A percentile compares a stretch with the other conserved stretches of the same genome.
These are phyloP conservation scores for Penicillium riverlandense DNA, from an alignment of 495 filamentous ascomycete genomes.

Conservation along the genomic window DNA sequence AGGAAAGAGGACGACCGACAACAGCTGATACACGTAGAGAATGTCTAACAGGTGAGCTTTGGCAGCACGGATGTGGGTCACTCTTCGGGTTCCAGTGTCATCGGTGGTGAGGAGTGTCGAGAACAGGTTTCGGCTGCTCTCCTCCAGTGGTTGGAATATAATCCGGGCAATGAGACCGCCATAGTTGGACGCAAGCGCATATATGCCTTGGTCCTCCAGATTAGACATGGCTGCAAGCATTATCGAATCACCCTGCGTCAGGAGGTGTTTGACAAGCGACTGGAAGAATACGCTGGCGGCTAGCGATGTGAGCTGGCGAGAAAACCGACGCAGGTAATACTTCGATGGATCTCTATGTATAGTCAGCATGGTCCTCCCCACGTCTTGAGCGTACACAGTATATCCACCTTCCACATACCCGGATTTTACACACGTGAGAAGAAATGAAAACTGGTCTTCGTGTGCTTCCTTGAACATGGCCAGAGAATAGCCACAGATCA, in stretches of 20 bases:
- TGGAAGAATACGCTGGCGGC: slow-evolving; percentile 79
- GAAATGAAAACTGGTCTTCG: slow-evolving; percentile 51
- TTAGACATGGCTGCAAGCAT: slow-evolving; percentile 71
- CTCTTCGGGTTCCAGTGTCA: slow-evolving; percentile 8
- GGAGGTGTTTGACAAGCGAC: slow-evolving; percentile 77
- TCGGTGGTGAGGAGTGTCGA: slow-evolving; percentile 51
- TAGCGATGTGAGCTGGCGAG: slow-evolving; percentile 56
- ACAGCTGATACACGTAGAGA: slow-evolving; percentile 41
- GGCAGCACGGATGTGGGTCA: slow-evolving; percentile 15
- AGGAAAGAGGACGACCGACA: slow-evolving; percentile 58
- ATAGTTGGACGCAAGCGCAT: slow-evolving; percentile 90
- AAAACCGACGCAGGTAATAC: slow-evolving; percentile 59
- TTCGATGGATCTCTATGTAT: slow-evolving; percentile 17
- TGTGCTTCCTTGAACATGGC: slow-evolving; percentile 35
- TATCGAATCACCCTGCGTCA: slow-evolving; percentile 90
- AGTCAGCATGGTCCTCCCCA: not conserved
- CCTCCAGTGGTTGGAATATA: slow-evolving; percentile 91
- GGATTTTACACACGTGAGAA: slow-evolving; percentile 32
- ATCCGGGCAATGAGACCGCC: slow-evolving; percentile 84
- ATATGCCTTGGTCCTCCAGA: slow-evolving; percentile 79
- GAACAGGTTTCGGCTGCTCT: slow-evolving; percentile 81
- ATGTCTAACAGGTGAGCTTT: slow-evolving; percentile 29
- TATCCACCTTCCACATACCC: slow-evolving; percentile 21
- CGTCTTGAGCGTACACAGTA: not conserved
- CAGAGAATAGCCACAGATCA: slow-evolving; percentile 61